phyloP scores from a whole-genome alignment of 768 basidiomycete genomes.

The Mrakia frigida region DNA sequence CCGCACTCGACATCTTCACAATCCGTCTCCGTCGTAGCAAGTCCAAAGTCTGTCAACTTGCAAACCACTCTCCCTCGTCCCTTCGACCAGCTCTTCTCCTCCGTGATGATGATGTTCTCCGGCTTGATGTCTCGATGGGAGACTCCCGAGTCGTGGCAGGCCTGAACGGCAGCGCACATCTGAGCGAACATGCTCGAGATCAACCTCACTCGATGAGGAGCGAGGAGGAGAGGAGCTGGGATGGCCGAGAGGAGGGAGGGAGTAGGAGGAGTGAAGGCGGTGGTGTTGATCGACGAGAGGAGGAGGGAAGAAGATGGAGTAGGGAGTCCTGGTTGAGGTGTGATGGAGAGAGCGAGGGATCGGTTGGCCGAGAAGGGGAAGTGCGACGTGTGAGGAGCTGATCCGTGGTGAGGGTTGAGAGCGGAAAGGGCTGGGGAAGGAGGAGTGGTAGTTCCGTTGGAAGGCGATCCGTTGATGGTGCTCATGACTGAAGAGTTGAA shows the following conservation, averaged over 20 bases:
- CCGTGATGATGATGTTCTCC: conserved; percentile 94
- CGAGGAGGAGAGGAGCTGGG: conserved; percentile 68
- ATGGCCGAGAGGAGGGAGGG: conserved; percentile 80
- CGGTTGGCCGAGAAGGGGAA: conserved; percentile 40
- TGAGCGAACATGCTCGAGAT: conserved; percentile 97
- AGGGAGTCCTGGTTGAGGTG: conserved; percentile 35
- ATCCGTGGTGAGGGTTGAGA: conserved; percentile 27
- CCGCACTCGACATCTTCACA: conserved; percentile 98
- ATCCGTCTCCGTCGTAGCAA: conserved; percentile 81
- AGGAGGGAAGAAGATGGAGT: conserved; percentile 16
- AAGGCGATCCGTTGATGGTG: conserved; percentile 28
- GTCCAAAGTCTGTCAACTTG: conserved; percentile 94
- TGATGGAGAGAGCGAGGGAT: conserved; percentile 39
- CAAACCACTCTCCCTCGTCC: conserved; percentile 83
- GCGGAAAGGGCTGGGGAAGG: neutral
- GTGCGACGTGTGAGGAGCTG: conserved; percentile 30
- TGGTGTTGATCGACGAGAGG: conserved; percentile 19
- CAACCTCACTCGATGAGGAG: conserved; percentile 77
- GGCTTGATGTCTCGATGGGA: conserved; percentile 99
- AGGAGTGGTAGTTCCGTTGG: conserved; percentile 7
- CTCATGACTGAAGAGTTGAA: conserved; percentile 36
- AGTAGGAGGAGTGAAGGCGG: conserved; percentile 69
- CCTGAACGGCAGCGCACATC: conserved; percentile 96
- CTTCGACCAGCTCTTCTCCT: conserved; percentile 55
- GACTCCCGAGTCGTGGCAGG: conserved; percentile 84